Conservation (phyloP, 148 eudicot species). For the Cornus florida region DNA sequence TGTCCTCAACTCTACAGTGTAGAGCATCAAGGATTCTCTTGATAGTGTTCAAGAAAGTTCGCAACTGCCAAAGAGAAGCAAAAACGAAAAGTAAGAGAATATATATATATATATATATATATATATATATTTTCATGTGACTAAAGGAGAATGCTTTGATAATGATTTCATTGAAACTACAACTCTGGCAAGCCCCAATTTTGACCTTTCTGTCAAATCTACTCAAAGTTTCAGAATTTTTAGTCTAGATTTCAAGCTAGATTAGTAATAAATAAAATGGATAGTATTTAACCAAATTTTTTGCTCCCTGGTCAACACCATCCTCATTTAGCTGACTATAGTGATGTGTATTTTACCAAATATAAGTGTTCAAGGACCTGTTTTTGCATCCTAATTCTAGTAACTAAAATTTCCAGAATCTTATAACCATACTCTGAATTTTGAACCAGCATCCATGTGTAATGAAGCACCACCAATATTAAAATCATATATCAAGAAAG, state of each 20-base stretch:
- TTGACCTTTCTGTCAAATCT: background rate
- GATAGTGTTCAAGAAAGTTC: slow-evolving; percentile 72
- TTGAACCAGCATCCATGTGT: too few relatives aligned
- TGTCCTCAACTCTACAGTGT: too few relatives aligned
- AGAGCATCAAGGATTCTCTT: slow-evolving; percentile 82
- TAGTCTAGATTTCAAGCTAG: too few relatives aligned
- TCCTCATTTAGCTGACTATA: background rate
- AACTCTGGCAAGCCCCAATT: background rate
- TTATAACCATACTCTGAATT: too few relatives aligned
- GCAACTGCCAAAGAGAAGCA: slow-evolving; percentile 48
- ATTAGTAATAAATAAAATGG: background rate
- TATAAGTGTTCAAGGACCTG: background rate
- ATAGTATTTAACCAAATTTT: too few relatives aligned
- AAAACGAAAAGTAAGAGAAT: background rate
- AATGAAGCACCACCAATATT: too few relatives aligned
- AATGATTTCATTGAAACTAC: background rate
- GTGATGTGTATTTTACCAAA: background rate
- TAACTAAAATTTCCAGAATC: too few relatives aligned
- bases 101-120: too few relatives aligned
- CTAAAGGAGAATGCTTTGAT: background rate
- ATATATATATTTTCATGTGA: too few relatives aligned
- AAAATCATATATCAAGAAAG: background rate
- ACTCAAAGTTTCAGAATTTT: background rate
- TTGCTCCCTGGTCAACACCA: background rate
- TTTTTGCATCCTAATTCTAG: background rate